Conservation (phyloP, 2,329 filamentous ascomycete species). For the Fusarium sp. region DNA sequence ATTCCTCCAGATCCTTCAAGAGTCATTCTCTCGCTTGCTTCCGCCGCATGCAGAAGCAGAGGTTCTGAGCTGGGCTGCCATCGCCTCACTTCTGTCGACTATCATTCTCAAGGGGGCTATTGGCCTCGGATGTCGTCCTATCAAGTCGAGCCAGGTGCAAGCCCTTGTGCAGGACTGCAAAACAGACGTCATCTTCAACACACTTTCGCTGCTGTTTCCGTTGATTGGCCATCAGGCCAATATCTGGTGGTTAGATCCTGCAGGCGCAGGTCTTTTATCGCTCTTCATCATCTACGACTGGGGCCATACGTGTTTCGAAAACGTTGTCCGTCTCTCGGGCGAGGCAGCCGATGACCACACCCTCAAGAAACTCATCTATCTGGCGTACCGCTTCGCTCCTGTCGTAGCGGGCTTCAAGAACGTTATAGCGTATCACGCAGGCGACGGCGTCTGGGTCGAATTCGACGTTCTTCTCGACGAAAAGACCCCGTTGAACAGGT, state of each 20-base stretch:
- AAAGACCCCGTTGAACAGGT: constrained; percentile 45
- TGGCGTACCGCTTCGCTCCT: constrained; percentile 48
- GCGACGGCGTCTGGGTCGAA: constrained; percentile 49
- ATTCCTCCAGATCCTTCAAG: constrained; percentile 77
- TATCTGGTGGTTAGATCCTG: constrained; percentile 73
- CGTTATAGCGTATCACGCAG: constrained; percentile 48
- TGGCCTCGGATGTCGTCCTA: constrained; percentile 83
- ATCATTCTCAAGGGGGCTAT: constrained; percentile 82
- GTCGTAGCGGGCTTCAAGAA: constrained; percentile 48
- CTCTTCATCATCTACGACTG: constrained; percentile 76
- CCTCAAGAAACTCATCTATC: constrained; percentile 46
- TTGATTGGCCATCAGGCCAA: constrained; percentile 67
- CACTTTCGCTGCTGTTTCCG: constrained; percentile 86
- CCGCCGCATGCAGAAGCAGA: constrained; percentile 62
- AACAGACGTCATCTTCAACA: constrained; percentile 87
- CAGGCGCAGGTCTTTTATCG: constrained; percentile 69
- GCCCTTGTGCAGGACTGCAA: constrained; percentile 61
- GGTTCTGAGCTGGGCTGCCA: constrained; percentile 43
- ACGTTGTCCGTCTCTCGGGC: constrained; percentile 46
- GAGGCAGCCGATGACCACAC: constrained; percentile 46
- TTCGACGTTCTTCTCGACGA: constrained; percentile 47
- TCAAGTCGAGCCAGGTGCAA: constrained; percentile 84
- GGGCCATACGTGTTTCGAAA: constrained; percentile 60
- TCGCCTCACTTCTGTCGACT: constrained; percentile 70
- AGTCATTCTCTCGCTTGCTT: constrained; percentile 70